Base-by-base conservation (phyloP, 257 asterid genomes). In the Solanum pennellii region DNA sequence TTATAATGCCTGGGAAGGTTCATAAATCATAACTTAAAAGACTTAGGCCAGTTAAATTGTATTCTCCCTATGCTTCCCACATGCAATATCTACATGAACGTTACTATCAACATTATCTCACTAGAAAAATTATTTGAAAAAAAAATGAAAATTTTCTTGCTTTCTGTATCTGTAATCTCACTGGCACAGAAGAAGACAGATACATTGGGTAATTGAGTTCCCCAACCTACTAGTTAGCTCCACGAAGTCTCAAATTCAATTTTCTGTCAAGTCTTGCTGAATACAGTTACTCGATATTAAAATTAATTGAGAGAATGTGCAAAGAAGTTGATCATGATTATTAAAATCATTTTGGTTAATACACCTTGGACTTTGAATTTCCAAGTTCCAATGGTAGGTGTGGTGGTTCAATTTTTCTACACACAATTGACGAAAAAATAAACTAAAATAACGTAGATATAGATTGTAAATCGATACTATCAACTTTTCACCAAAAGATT, bases 31-130 rank as follows among this genome's bases (percentile, higher is more conserved):
- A 73, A 89, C 85, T 74, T 91, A 83, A 82, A 82, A 20, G 93
- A 66, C 56, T 88, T 87, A 27, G 89, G 91, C 87, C 86, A 83
- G 52, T 86, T 82, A 25, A 39, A 85, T 90, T 86, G 89, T 91
- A 90, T 89, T 88, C 86, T 91, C 87, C 88, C 92, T 86, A 89
- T 88, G 89, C 87, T 90, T 82, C 87, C 89, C 95, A 92, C 93
- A 88, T 93, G 95, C 93, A 91, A 76, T 73, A 68, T 14, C 87
- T 87, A 21, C 33, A 31, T 11, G 14, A 79, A 79, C 84, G 29
- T 31, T 82, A 20, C 31, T 25, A 49, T 82, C 85, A 82, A 31
- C 71, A 49, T 74, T 73, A 21, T 49, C 71, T 82, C 65, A 49
- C 85, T 49, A 82, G 45, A 82, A 82, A 71, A 71, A 82, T 29